Percentiles rank a stretch among this genome's conserved stretches.
Evolutionary conservation across 2,329 filamentous ascomycete species (phyloP).

Genomic region (Paraphoma sp.): DNA sequence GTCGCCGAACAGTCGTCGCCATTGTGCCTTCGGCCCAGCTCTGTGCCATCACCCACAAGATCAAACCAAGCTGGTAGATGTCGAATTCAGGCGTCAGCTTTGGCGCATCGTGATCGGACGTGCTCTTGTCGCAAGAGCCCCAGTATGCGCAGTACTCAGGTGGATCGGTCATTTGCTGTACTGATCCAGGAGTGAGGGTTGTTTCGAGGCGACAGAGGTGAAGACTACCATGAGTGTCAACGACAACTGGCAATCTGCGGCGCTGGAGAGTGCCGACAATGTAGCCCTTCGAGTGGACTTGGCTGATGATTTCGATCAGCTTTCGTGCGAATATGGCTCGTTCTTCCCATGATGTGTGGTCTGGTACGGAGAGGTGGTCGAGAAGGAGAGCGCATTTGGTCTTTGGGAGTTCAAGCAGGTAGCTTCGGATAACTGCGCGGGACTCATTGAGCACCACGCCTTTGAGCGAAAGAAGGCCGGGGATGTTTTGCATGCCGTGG

Average conservation of each 20-base stretch:
- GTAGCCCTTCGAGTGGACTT: neutral
- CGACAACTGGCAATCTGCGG: neutral
- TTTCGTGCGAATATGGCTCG: neutral
- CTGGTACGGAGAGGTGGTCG: neutral
- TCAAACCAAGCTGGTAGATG: neutral
- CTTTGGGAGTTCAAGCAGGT: neutral
- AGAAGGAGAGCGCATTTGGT: neutral
- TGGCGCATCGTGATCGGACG: neutral
- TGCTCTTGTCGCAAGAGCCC: neutral
- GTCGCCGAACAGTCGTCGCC: neutral
- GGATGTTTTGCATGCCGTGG: neutral
- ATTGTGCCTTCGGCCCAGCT: neutral
- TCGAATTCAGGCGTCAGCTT: neutral
- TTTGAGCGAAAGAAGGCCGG: neutral
- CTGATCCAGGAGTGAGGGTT: neutral
- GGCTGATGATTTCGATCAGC: neutral
- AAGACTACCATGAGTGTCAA: neutral
- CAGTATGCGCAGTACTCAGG: neutral
- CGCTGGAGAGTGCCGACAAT: neutral
- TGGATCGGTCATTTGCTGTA: neutral
- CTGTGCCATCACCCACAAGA: neutral
- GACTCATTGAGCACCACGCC: neutral
- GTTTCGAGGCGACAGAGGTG: neutral
- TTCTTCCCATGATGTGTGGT: neutral
- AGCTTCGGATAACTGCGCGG: neutral